Percentiles rank a stretch among this genome's conserved stretches.
These are phyloP conservation scores for Vitis hybrid DNA, from an alignment of 177 flowering plant species.

Conservation along the genomic window DNA sequence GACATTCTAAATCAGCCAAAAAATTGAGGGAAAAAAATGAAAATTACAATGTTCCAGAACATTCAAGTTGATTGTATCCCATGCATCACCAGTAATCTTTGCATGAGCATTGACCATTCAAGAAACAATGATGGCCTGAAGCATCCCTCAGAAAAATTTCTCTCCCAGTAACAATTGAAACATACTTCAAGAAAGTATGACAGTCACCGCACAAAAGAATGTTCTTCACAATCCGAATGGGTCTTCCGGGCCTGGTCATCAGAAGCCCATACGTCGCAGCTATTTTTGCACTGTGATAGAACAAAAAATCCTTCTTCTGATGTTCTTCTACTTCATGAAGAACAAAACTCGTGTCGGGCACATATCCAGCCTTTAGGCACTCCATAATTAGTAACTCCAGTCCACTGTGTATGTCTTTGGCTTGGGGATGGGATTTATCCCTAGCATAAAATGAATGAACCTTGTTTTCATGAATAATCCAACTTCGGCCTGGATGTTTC, in stretches of 20 bases:
- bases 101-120: conserved; percentile 72
- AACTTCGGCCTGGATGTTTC: conserved; percentile 75
- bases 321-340: conserved; percentile 92
- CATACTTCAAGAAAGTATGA: conserved; percentile 73
- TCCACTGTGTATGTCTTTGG: conserved; percentile 74
- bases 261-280: conserved; percentile 78
- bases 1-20: too few species aligned
- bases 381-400: conserved; percentile 68
- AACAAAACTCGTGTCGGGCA: conserved; percentile 85
- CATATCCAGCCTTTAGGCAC: conserved; percentile 79
- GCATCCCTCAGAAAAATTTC: conserved; percentile 73
- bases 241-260: conserved; percentile 47
- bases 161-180: conserved; percentile 60
- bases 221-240: conserved; percentile 70
- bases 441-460: conserved; percentile 74
- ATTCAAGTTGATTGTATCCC: too few species aligned
- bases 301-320: conserved; percentile 79
- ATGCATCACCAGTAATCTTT: conserved; percentile 55
- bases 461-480: conserved; percentile 59
- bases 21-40: too few species aligned
- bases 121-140: conserved; percentile 78
- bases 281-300: conserved; percentile 82
- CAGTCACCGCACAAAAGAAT: conserved; percentile 84
- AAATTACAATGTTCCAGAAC: too few species aligned
- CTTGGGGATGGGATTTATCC: conserved; percentile 71